Percentiles rank a stretch among this genome's conserved stretches.
phyloP scores from a whole-genome alignment of 192 early-diverging fungal species.

The Coemansia nantahalensis region DNA sequence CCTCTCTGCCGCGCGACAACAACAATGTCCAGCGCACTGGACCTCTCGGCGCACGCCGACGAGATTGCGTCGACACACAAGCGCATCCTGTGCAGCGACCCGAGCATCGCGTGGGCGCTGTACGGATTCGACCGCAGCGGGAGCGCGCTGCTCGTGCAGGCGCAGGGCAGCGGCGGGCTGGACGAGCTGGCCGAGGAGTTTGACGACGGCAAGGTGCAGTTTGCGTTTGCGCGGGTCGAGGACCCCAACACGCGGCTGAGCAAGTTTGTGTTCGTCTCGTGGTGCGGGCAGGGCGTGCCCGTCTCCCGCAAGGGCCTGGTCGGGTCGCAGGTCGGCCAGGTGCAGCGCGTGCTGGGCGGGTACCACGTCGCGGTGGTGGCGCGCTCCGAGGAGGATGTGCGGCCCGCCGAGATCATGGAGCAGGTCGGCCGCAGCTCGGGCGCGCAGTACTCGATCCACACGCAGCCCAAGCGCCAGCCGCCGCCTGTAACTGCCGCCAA shows the following conservation, averaged over 20 bases:
- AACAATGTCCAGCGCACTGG: constrained; percentile 58
- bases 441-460: constrained; percentile 77
- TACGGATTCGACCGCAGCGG: constrained; percentile 75
- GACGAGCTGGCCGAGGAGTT: constrained; percentile 92
- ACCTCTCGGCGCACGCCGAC: constrained; percentile 64
- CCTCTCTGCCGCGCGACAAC: not conserved
- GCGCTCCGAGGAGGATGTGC: constrained; percentile 76
- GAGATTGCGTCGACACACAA: constrained; percentile 65
- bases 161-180: constrained; percentile 68
- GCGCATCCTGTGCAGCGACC: constrained; percentile 57
- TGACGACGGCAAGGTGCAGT: constrained; percentile 85
- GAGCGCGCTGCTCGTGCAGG: constrained; percentile 49
- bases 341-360: constrained; percentile 53
- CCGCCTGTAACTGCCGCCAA: constrained; percentile 23
- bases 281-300: constrained; percentile 95
- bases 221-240: constrained; percentile 76
- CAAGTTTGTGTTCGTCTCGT: constrained; percentile 91
- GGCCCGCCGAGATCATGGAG: constrained; percentile 81
- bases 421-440: constrained; percentile 80
- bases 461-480: constrained; percentile 24
- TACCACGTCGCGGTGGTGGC: constrained; percentile 90
- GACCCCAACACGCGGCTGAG: constrained; percentile 84
- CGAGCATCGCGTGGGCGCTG: constrained; percentile 67
- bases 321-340: constrained; percentile 77
- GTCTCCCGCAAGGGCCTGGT: constrained; percentile 88